These are phyloP conservation scores for Blastocrithidia nonstop DNA, from an alignment of 208 protist genomes.

Conservation along the genomic window DNA sequence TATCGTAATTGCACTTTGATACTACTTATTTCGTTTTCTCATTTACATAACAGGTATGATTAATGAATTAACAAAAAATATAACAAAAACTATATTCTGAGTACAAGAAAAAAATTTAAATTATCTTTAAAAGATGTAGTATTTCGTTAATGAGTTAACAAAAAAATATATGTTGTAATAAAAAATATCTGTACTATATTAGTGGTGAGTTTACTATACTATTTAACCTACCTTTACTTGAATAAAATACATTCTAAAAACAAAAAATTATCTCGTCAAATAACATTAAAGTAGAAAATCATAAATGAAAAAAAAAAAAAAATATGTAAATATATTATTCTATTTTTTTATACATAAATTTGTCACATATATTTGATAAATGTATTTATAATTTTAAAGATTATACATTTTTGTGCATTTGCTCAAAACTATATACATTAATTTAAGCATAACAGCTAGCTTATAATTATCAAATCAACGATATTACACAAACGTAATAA, in stretches of 20 bases:
- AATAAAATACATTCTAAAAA: too few relatives aligned
- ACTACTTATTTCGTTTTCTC: too few relatives aligned
- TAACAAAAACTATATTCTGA: slow-evolving; percentile 3
- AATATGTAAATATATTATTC: neutral
- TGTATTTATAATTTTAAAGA: too few relatives aligned
- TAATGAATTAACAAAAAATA: too few relatives aligned
- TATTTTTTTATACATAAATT: slow-evolving; percentile 2
- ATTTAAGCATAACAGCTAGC: neutral
- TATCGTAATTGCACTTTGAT: too few relatives aligned
- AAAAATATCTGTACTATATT: neutral
- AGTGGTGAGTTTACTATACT: neutral
- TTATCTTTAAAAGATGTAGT: neutral
- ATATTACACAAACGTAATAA: too few relatives aligned
- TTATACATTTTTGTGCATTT: neutral
- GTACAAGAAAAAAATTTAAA: too few relatives aligned
- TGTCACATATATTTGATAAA: too few relatives aligned
- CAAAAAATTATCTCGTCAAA: too few relatives aligned
- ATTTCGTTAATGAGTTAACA: neutral
- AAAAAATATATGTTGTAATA: neutral
- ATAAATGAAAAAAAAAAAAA: too few relatives aligned
- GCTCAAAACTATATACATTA: neutral
- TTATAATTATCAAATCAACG: neutral
- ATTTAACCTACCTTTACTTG: neutral
- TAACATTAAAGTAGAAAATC: too few relatives aligned
- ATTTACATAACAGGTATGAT: too few relatives aligned